These are phyloP conservation scores for Castanea sativa DNA, from an alignment of 306 rosid species.

Conservation along the genomic window DNA sequence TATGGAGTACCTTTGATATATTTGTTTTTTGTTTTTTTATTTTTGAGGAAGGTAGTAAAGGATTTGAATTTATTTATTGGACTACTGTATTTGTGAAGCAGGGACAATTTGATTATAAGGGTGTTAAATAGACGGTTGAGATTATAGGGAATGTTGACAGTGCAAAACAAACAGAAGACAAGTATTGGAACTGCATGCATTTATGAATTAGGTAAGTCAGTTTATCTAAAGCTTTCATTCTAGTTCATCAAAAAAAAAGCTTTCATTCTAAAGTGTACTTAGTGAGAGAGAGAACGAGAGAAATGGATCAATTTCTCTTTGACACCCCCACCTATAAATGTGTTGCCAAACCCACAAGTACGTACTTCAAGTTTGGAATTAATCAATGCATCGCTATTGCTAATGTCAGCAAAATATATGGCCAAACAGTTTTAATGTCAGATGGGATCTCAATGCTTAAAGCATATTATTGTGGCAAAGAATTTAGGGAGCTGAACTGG, in stretches of 20 bases:
- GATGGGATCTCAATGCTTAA: too few relatives aligned
- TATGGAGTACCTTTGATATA: too few relatives aligned
- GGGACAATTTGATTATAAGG: constrained; percentile 6
- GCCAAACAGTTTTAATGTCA: too few relatives aligned
- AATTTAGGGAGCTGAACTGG: too few relatives aligned
- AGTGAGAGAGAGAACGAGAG: constrained; percentile 17
- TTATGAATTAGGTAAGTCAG: constrained; percentile 48
- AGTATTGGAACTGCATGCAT: constrained; percentile 44
- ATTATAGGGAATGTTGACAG: constrained; percentile 53
- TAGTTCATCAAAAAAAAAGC: constrained; percentile 2
- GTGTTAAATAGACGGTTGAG: constrained; percentile 36
- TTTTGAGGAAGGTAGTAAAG: neutral
- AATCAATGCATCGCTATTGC: too few relatives aligned
- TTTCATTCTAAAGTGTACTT: constrained; percentile 44
- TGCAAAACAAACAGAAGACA: constrained; percentile 27
- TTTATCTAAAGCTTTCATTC: constrained; percentile 39
- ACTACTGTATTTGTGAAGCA: neutral
- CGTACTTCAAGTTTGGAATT: neutral
- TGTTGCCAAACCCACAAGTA: constrained; percentile 38
- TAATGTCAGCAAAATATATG: too few relatives aligned
- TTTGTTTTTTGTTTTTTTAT: too few relatives aligned
- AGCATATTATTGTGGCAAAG: too few relatives aligned
- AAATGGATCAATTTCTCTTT: neutral
- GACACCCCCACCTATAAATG: constrained; percentile 23
- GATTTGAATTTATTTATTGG: neutral